Evolutionary conservation across 192 early-diverging fungal species (phyloP), one percentile per base, ranked within the genome.

Genomic region (Diversispora epigaea): DNA sequence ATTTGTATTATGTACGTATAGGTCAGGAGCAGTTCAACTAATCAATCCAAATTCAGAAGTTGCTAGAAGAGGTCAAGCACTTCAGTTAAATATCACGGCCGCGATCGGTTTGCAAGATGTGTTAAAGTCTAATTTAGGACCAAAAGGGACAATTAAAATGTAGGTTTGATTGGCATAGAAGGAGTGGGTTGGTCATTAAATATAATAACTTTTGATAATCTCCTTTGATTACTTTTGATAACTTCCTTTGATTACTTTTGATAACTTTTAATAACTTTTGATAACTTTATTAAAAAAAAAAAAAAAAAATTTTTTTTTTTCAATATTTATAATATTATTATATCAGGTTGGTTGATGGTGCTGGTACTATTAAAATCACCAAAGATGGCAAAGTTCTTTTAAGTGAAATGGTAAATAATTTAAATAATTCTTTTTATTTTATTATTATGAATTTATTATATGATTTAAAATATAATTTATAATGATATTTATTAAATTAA

Each of bases 361-460:
- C 96, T 52, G 97, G 97, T 74, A 90, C 90, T 75, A 93, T 97
- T 80, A 99, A 97, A 80, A 84, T 98, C 68, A 99, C 98, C 49
- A 99, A 99, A 86, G 98, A 99, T 81, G 98, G 98, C 68, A 99
- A 99, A 79, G 98, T 99, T 52, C 91, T 99, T 39, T 86, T 99
- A 75, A 95, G 85, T 76, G 96, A 99, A 85, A 99, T 99, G 98
- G 94, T 96, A 86, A 75, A 78, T 52, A 57, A 41, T 14, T 21
- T 39, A 14, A 40, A 17, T 32, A 25, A 12, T 55, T n/a, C 17
- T 15, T 22, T 67, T 49, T 77, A 32, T 32, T 32, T 32, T 32
- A 32, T 32, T 32, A 32, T 1, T 32, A 32, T 32, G n/a, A 32
- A 32, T 32, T 32, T 32, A 32, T n/a, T n/a, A n/a, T n/a, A 32